Conservation (phyloP, 768 basidiomycete species). For the Naganishia antarctica region DNA sequence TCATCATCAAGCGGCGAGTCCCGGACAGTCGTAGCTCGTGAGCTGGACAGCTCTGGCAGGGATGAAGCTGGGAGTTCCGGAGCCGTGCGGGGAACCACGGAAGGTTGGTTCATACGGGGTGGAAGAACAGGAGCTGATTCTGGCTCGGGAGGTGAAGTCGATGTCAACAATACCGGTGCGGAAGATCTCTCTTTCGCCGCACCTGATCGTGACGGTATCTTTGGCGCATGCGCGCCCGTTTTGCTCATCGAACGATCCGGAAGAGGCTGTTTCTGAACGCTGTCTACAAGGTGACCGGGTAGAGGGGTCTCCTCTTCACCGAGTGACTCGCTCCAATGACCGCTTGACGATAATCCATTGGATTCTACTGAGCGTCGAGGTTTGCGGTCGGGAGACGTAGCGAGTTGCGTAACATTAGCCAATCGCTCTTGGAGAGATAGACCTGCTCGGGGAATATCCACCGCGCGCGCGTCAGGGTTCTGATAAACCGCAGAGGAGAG, state of each 20-base stretch:
- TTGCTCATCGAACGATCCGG: too few relatives aligned
- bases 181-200: neutral
- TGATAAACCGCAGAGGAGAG: neutral
- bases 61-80: too few relatives aligned
- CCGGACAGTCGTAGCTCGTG: too few relatives aligned
- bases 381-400: constrained; percentile 12
- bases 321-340: neutral
- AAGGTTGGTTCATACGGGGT: neutral
- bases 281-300: neutral
- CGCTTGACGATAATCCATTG: neutral
- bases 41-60: too few relatives aligned
- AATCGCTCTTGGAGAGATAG: constrained; percentile 40
- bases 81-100: neutral
- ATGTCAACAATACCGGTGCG: too few relatives aligned
- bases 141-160: too few relatives aligned
- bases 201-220: neutral
- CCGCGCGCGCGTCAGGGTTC: neutral
- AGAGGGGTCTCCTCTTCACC: neutral
- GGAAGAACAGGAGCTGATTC: constrained; percentile 7
- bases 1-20: too few relatives aligned
- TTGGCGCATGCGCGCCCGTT: neutral
- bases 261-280: too few relatives aligned
- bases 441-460: constrained; percentile 12
- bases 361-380: neutral
- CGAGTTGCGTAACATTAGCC: constrained; percentile 35